Evolutionary conservation across 2,329 filamentous ascomycete genomes (phyloP).

Genomic region (Xylaria sp.): DNA sequence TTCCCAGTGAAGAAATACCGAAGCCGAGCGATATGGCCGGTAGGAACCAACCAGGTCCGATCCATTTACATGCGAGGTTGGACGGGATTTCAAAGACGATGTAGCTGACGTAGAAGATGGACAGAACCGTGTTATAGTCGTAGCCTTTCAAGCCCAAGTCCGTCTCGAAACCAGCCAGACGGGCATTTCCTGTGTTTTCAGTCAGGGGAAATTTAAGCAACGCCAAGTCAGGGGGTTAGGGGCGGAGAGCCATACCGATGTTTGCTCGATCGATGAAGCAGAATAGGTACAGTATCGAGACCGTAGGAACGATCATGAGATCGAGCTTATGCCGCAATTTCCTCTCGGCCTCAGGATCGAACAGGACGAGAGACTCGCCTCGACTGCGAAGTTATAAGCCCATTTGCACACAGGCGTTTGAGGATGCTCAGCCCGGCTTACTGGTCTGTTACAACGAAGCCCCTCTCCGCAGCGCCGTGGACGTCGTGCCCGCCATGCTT

Average conservation of each 20-base stretch:
- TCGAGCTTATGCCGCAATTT: conserved; percentile 71
- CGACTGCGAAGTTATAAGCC: conserved; percentile 51
- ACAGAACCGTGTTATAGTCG: conserved; percentile 76
- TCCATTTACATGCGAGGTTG: conserved; percentile 75
- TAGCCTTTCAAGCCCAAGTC: conserved; percentile 70
- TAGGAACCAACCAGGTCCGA: conserved; percentile 79
- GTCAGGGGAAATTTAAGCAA: conserved; percentile 18
- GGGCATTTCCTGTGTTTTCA: conserved; percentile 68
- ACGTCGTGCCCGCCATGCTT: conserved; percentile 38
- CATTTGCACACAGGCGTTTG: background rate
- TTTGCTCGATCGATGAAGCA: conserved; percentile 78
- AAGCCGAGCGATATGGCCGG: conserved; percentile 71
- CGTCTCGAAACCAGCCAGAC: conserved; percentile 71
- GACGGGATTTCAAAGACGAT: conserved; percentile 78
- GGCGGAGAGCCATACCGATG: conserved; percentile 62
- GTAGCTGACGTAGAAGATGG: conserved; percentile 78
- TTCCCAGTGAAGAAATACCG: conserved; percentile 71
- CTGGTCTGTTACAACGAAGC: conserved; percentile 60
- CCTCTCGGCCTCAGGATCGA: conserved; percentile 67
- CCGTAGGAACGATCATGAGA: conserved; percentile 69
- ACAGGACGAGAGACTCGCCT: conserved; percentile 61
- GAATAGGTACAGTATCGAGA: conserved; percentile 73
- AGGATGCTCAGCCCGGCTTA: conserved; percentile 40
- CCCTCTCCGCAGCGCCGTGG: conserved; percentile 54
- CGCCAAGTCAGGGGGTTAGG: no score